Evolutionary conservation across 1,139 yeast genomes (phyloP).

Genomic region (Magnusiomyces clavatus): DNA sequence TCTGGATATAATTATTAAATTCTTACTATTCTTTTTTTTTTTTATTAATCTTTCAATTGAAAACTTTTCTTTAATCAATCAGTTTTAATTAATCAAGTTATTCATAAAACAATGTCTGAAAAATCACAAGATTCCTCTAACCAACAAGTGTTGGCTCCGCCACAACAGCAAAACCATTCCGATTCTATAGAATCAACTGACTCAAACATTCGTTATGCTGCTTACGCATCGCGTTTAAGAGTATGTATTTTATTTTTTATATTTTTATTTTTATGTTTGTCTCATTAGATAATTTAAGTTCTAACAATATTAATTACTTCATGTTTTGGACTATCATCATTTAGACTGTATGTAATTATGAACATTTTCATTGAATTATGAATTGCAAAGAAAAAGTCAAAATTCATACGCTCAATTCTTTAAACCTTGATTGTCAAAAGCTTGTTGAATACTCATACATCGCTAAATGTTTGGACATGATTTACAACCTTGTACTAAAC

Average conservation of each 20-base stretch:
- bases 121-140: not conserved
- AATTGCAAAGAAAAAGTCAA: not conserved
- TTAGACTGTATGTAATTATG: constrained; percentile 13
- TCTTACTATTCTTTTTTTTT: not conserved
- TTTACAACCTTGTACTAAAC: no score
- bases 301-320: not conserved
- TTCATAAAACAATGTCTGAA: not conserved
- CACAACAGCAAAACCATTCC: not conserved
- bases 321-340: not conserved
- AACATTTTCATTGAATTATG: not conserved
- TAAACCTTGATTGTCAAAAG: not conserved
- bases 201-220: constrained; percentile 63
- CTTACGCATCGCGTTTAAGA: constrained; percentile 68
- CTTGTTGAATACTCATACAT: no score
- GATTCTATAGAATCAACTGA: constrained; percentile 40
- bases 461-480: no score
- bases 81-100: not conserved
- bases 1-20: not conserved
- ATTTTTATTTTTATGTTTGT: not conserved
- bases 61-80: not conserved
- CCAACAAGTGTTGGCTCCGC: constrained; percentile 1
- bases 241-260: constrained; percentile 16
- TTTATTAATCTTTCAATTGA: not conserved
- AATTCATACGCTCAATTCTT: not conserved
- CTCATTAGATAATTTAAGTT: not conserved